Conservation (phyloP, 2,329 filamentous ascomycete genomes). For the Lizonia empirigonia region DNA sequence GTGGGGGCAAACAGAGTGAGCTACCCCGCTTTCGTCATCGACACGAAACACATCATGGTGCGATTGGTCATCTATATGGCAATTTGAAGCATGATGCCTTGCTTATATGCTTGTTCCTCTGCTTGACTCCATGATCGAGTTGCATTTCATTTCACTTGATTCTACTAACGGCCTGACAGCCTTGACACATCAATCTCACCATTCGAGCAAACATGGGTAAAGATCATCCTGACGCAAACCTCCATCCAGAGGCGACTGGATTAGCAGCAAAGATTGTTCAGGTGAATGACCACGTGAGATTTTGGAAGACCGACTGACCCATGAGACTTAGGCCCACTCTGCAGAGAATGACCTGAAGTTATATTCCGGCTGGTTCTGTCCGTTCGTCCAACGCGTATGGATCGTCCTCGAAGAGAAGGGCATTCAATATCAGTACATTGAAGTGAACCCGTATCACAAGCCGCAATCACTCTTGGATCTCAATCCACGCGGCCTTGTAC, state of each 20-base stretch:
- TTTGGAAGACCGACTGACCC: no score
- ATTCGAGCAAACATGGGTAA: slow-evolving; percentile 32
- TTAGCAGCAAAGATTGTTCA: slow-evolving; percentile 40
- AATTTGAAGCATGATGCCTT: not conserved
- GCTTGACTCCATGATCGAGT: not conserved
- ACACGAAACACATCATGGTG: slow-evolving; percentile 13
- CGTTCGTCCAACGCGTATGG: slow-evolving; percentile 72
- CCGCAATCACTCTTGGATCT: slow-evolving; percentile 68
- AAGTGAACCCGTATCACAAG: slow-evolving; percentile 78
- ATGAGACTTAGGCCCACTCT: slow-evolving; percentile 31
- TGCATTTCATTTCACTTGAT: slow-evolving; percentile 21
- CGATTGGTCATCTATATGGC: slow-evolving; percentile 13
- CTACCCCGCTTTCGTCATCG: slow-evolving; percentile 29
- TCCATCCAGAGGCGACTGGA: slow-evolving; percentile 45
- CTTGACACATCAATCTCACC: not conserved
- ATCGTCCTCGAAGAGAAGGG: slow-evolving; percentile 74
- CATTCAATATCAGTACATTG: slow-evolving; percentile 72
- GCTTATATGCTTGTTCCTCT: not conserved
- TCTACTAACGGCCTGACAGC: not conserved
- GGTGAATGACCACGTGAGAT: slow-evolving; percentile 17
- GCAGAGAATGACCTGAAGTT: slow-evolving; percentile 63
- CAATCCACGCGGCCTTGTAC: slow-evolving; percentile 77
- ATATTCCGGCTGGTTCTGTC: slow-evolving; percentile 77
- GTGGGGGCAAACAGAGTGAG: slow-evolving; percentile 10
- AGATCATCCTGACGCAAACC: slow-evolving; percentile 45